Evolutionary conservation across 352 stramenopile genomes (phyloP), one percentile per base, ranked within the genome.

Genomic region (Detonula confervacea): DNA sequence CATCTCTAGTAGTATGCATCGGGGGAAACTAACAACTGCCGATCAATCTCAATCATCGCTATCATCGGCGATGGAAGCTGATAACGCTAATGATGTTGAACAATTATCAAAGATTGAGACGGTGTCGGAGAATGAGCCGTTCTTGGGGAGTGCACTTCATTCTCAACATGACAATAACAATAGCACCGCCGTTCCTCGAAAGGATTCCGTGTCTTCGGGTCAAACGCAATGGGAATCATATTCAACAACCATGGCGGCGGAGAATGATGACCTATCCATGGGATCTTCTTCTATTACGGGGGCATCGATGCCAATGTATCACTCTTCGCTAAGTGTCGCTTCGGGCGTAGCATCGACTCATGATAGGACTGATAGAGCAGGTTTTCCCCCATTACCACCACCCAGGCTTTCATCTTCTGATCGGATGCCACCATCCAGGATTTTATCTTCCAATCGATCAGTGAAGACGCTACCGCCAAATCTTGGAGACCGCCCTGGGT

Each of bases 181-280:
- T 24, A 70, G 29, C n/a, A n/a, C n/a, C 42, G 11, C 24, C 11
- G 25, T 60, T 42, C 46, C 18, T 44, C 63, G 60, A 14, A 80
- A 72, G 42, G 71, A 80, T 35, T 80, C 71, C 0, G 47, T 72
- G 8, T 64, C 68, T 7, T 73, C 61, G 0, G 60, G 64, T 55
- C 63, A 54, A 37, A 66, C 55, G 33, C 67, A 71, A 29, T 44
- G 52, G 37, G 61, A 79, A 68, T 62, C 76, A 18, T 76, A 71
- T 59, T 61, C 56, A 20, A 64, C 75, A 29, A 67, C 62, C 7
- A 60, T 77, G 25, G 27, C 70, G 18, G 44, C 56, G 24, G 76
- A 79, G n/a, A 55, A 57, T 59, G 76, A 79, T 70, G 76, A 83
- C 61, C 75, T 60, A 42, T 83, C 76, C 4, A 79, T 83, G 62